A percentile compares a stretch with the other conserved stretches of the same genome.
These are phyloP conservation scores for Aspergillus ustus DNA, from an alignment of 2,329 filamentous ascomycete species.

Conservation along the genomic window DNA sequence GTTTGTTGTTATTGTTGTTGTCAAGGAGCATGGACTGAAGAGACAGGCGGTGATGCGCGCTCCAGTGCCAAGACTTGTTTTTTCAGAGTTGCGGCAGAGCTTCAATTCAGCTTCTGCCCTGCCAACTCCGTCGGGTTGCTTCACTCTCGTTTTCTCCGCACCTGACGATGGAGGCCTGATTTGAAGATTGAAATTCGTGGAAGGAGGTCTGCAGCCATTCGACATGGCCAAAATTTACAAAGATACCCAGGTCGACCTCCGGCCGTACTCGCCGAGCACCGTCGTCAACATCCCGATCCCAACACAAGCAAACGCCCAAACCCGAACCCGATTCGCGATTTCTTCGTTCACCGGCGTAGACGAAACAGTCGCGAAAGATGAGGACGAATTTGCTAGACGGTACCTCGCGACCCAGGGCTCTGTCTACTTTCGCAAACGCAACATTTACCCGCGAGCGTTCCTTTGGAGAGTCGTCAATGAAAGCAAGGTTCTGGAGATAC, in stretches of 20 bases:
- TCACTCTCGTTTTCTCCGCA: conserved; percentile 23
- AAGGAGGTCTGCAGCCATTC: conserved; percentile 28
- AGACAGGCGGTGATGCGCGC: conserved; percentile 16
- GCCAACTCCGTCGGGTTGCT: conserved; percentile 27
- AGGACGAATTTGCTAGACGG: conserved; percentile 68
- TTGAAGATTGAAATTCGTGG: conserved; percentile 27
- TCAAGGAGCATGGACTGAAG: neutral
- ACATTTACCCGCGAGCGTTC: conserved; percentile 79
- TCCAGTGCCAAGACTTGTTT: conserved; percentile 44
- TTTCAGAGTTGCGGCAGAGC: conserved; percentile 32
- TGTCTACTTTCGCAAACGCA: conserved; percentile 80
- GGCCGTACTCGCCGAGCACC: conserved; percentile 70
- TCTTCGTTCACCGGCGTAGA: conserved; percentile 49
- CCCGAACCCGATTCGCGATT: conserved; percentile 51
- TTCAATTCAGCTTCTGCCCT: conserved; percentile 33
- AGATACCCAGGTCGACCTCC: conserved; percentile 83
- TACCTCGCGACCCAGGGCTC: conserved; percentile 79
- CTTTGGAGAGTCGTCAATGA: conserved; percentile 89
- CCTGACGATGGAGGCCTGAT: conserved; percentile 40
- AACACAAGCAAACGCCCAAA: conserved; percentile 50
- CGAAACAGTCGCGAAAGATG: conserved; percentile 61
- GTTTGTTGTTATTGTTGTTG: neutral
- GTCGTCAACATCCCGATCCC: conserved; percentile 73
- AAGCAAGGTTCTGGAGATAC: conserved; percentile 78
- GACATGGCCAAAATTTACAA: conserved; percentile 77